These are phyloP conservation scores for Penicillium arizonense DNA, from an alignment of 495 filamentous ascomycete genomes.

Conservation along the genomic window DNA sequence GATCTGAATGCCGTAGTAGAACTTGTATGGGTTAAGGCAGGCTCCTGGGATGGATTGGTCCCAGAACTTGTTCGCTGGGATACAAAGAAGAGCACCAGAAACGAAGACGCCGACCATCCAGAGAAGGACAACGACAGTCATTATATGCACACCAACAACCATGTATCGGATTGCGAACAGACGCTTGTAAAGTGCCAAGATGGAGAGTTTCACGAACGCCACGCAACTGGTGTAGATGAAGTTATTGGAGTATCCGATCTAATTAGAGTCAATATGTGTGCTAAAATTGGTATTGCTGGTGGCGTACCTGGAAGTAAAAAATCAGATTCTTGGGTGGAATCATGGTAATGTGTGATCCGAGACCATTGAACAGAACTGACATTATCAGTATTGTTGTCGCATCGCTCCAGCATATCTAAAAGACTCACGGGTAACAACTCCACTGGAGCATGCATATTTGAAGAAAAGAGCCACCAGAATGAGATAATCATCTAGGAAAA, in stretches of 20 bases:
- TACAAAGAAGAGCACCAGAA: conserved; percentile 30
- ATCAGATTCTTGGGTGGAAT: conserved; percentile 27
- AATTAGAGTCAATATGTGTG: neutral
- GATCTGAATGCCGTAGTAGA: conserved; percentile 36
- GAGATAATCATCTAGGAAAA: conserved; percentile 38
- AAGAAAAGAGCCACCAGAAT: conserved; percentile 37
- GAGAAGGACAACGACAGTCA: conserved; percentile 26
- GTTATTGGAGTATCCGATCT: conserved; percentile 30
- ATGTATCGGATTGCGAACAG: conserved; percentile 32
- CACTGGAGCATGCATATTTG: conserved; percentile 36
- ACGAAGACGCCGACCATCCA: conserved; percentile 31
- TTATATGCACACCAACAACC: conserved; percentile 21
- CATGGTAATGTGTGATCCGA: conserved; percentile 34
- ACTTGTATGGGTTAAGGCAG: conserved; percentile 29
- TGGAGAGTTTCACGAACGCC: conserved; percentile 41
- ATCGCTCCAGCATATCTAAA: neutral
- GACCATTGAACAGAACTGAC: conserved; percentile 31
- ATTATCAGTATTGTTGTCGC: neutral
- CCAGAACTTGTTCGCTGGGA: conserved; percentile 34
- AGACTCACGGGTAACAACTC: conserved; percentile 27
- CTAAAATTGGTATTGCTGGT: neutral
- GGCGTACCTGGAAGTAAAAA: conserved; percentile 28
- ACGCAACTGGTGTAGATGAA: conserved; percentile 32
- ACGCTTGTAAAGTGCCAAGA: conserved; percentile 40
- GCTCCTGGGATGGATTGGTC: conserved; percentile 20